Percentiles rank a stretch among this genome's conserved stretches.
phyloP scores from a whole-genome alignment of 2,329 filamentous ascomycete species.

The Pseudodiploospora longispora region DNA sequence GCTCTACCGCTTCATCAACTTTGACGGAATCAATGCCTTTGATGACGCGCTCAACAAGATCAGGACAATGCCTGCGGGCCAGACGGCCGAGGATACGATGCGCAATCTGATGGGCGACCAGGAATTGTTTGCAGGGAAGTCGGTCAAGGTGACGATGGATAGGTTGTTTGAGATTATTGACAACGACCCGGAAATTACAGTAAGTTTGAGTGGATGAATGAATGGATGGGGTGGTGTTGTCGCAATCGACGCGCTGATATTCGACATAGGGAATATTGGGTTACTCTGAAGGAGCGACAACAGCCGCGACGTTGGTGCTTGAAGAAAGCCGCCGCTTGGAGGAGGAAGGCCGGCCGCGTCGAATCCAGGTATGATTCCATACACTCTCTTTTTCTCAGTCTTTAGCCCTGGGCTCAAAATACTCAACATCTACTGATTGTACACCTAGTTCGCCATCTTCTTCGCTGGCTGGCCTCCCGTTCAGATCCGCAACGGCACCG shows the following conservation, averaged over 20 bases:
- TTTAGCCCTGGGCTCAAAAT: no score
- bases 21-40: slow-evolving; percentile 32
- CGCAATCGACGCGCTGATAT: neutral
- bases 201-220: slow-evolving; percentile 6
- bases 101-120: slow-evolving; percentile 35
- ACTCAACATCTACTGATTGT: slow-evolving; percentile 19
- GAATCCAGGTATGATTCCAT: slow-evolving; percentile 24
- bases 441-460: slow-evolving; percentile 36
- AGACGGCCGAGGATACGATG: slow-evolving; percentile 48
- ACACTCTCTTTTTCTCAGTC: slow-evolving; percentile 8
- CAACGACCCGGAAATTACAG: slow-evolving; percentile 26
- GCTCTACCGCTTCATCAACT: slow-evolving; percentile 47
- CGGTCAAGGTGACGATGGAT: slow-evolving; percentile 11
- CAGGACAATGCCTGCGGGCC: slow-evolving; percentile 44
- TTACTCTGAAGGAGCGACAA: slow-evolving; percentile 52
- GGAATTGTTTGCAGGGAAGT: slow-evolving; percentile 10
- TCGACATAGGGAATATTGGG: slow-evolving; percentile 41
- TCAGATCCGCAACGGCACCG: slow-evolving; percentile 27
- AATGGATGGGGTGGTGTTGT: no score
- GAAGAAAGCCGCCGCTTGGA: slow-evolving; percentile 36
- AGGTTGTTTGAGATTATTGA: slow-evolving; percentile 36
- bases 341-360: slow-evolving; percentile 22
- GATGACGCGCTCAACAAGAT: slow-evolving; percentile 43
- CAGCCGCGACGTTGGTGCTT: slow-evolving; percentile 44
- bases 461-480: slow-evolving; percentile 48